Evolutionary conservation across 163 green algal genomes (phyloP).

Genomic region (Chlorella variabilis): DNA sequence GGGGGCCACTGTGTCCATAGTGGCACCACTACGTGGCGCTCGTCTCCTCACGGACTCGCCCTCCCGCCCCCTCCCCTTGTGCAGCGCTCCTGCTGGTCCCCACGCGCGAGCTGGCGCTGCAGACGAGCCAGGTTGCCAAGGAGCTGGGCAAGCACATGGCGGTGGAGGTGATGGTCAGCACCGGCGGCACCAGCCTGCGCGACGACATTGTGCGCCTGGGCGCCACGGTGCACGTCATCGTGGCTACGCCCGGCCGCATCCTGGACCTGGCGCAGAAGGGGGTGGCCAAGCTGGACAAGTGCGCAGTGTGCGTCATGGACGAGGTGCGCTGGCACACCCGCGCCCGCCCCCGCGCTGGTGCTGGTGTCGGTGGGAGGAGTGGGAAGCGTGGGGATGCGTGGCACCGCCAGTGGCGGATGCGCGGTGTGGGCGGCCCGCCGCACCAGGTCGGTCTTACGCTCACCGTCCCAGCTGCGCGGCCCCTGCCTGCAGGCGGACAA

Average conservation of each 20-base stretch:
- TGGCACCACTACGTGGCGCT: too few relatives aligned
- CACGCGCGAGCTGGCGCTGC: conserved; percentile 96
- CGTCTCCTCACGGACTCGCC: too few relatives aligned
- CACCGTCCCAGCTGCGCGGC: background rate
- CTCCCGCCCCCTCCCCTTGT: background rate
- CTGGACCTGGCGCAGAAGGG: conserved; percentile 95
- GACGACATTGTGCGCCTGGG: conserved; percentile 99
- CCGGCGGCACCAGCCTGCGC: conserved; percentile 95
- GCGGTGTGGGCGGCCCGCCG: too few relatives aligned
- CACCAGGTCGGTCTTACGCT: too few relatives aligned
- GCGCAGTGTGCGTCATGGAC: conserved; percentile 95
- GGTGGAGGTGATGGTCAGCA: conserved; percentile 91
- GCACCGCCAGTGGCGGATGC: too few relatives aligned
- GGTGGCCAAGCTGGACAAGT: conserved; percentile 91
- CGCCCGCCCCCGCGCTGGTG: too few relatives aligned
- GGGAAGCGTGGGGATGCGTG: background rate
- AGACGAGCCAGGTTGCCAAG: conserved; percentile 93
- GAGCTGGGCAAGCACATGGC: conserved; percentile 91
- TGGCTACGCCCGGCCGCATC: conserved; percentile 97
- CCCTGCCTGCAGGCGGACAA: conserved; percentile 92
- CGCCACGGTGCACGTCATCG: conserved; percentile 93
- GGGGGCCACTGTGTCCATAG: too few relatives aligned
- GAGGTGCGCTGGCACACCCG: too few relatives aligned
- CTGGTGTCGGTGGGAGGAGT: too few relatives aligned
- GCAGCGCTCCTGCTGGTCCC: conserved; percentile 96